These are phyloP conservation scores for Verticillium dahliae DNA, from an alignment of 2,329 filamentous ascomycete genomes.

Conservation along the genomic window DNA sequence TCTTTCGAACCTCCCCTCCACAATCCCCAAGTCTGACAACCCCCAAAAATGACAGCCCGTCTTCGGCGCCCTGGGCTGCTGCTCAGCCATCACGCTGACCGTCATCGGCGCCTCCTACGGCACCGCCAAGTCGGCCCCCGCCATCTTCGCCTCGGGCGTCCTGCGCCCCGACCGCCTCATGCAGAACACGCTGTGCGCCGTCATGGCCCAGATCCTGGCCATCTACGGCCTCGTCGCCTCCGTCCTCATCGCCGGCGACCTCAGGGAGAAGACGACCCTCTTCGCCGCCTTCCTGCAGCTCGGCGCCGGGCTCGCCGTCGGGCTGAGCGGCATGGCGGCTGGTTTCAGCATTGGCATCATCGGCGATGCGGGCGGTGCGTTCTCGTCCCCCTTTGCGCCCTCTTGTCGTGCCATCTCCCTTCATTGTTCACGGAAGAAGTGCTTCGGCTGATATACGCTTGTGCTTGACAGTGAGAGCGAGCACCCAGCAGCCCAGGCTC, in stretches of 20 bases:
- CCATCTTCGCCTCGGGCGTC: constrained; percentile 36
- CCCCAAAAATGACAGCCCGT: constrained; percentile 23
- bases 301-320: constrained; percentile 35
- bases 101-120: constrained; percentile 41
- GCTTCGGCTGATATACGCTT: neutral
- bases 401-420: too few relatives aligned
- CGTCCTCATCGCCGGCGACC: constrained; percentile 34
- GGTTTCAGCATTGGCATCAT: constrained; percentile 40
- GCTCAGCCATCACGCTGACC: constrained; percentile 42
- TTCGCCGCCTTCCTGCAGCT: constrained; percentile 36
- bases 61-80: constrained; percentile 34
- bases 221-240: constrained; percentile 39
- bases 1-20: too few relatives aligned
- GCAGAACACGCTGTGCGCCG: constrained; percentile 37
- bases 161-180: constrained; percentile 36
- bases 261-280: constrained; percentile 34
- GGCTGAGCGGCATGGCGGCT: constrained; percentile 36
- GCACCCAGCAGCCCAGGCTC: constrained; percentile 37
- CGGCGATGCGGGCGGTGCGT: constrained; percentile 35
- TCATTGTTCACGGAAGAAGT: too few relatives aligned
- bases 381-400: neutral
- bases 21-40: neutral
- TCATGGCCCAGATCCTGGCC: constrained; percentile 41
- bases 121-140: constrained; percentile 33
- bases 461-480: constrained; percentile 30